A percentile compares a stretch with the other conserved stretches of the same genome.
phyloP scores from a whole-genome alignment of 345 rosid species.

The Kandelia obovata region DNA sequence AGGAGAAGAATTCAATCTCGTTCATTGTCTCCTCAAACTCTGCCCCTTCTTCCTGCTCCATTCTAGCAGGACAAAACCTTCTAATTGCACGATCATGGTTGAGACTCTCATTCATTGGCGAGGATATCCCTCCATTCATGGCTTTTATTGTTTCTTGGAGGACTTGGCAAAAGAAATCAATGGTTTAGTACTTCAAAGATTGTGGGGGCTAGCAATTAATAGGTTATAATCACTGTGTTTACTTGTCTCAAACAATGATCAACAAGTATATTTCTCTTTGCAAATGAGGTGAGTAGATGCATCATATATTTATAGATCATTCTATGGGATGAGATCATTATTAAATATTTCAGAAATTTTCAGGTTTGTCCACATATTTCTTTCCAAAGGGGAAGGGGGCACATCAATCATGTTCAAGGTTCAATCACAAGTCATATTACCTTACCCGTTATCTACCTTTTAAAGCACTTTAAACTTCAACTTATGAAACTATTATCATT shows the following conservation, averaged over 20 bases:
- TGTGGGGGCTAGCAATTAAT: not conserved
- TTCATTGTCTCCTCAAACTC: conserved; percentile 34
- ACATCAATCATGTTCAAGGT: not conserved
- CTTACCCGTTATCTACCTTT: not conserved
- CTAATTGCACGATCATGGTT: conserved; percentile 55
- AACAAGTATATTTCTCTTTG: conserved; percentile 4
- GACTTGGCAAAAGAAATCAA: conserved; percentile 10
- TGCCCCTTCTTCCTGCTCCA: conserved; percentile 39
- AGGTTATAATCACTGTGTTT: not conserved
- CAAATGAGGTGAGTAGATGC: not conserved
- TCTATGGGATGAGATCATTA: not conserved
- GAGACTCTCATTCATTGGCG: conserved; percentile 34
- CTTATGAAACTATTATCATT: not conserved
- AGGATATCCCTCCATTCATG: conserved; percentile 33
- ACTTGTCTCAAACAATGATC: conserved; percentile 11
- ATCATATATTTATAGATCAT: not conserved
- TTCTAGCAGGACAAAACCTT: conserved; percentile 59
- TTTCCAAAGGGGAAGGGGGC: not conserved
- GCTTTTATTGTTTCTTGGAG: conserved; percentile 36
- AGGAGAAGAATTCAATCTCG: conserved; percentile 27
- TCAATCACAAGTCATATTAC: not conserved
- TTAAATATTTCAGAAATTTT: not conserved
- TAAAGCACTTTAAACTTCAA: not conserved
- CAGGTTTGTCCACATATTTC: not conserved
- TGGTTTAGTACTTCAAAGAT: not conserved